Evolutionary conservation across 2,329 filamentous ascomycete species (phyloP), one percentile per base, ranked within the genome.

Genomic region (Ceratocystis destructans): DNA sequence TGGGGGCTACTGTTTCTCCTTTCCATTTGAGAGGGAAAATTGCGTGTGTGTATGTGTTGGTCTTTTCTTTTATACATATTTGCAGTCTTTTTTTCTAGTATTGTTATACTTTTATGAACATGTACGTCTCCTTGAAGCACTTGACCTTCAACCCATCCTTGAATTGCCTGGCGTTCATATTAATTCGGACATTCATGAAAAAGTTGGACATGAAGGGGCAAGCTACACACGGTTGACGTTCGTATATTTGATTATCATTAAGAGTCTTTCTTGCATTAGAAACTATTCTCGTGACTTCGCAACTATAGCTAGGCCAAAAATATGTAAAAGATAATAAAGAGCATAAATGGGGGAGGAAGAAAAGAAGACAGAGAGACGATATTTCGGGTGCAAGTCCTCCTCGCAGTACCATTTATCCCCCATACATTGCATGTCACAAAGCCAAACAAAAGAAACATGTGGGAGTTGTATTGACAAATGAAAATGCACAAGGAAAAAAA

Each of bases 401-500:
- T 59, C 28, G 25, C 17, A 15, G 28, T 59, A 37, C 55, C 33
- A 31, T 37, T 37, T 8, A 59, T 20, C 22, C 55, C 15, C 28
- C 55, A 53, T 53, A 53, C 55, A 59, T 12, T 41, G 31, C 28
- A 59, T 59, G 55, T 59, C 55, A 59, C 55, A 33, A 5, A 59
- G 55, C 55, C 25, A 31, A 15, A 59, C 55, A 59, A 37, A 59
- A 59, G 28, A 46, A 45, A 62, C 45, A 62, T 25, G 45, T 45
- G 61, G 37, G 45, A 17, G 22, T 31, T 62, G 45, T 62, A 62
- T 45, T 62, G 61, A 62, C 37, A 48, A 48, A 45, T 33, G 61
- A 46, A 48, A 62, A 62, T 59, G 55, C 55, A 59, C 28, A 31
- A 25, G 17, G 17, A 28, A n/a, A 57, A 57, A 5, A 57, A 31